Percentiles rank a stretch among this genome's conserved stretches.
Conservation (phyloP, 371 early-diverging fungal genomes). For the Lichtheimia ornata region DNA sequence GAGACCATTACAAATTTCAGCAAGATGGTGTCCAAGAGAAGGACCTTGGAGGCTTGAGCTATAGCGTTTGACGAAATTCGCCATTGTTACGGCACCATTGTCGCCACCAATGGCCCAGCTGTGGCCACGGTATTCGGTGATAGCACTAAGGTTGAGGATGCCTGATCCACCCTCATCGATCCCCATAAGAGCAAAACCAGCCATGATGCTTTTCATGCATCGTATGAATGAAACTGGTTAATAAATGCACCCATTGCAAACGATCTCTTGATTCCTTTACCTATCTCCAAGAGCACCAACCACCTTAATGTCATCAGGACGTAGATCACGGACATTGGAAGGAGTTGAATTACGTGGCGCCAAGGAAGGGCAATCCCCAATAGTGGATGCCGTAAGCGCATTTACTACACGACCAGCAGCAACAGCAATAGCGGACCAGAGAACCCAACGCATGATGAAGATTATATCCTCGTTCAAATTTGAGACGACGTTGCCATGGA, state of each 20-base stretch:
- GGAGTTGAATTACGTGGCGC: slow-evolving; percentile 17
- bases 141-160: slow-evolving; percentile 18
- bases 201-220: slow-evolving; percentile 30
- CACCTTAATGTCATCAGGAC: slow-evolving; percentile 32
- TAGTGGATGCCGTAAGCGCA: slow-evolving; percentile 6
- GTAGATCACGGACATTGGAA: slow-evolving; percentile 22
- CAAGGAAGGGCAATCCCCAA: slow-evolving; percentile 22
- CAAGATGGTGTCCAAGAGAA: slow-evolving; percentile 36
- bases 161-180: slow-evolving; percentile 12
- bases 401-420: background rate
- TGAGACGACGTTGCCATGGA: too few relatives aligned
- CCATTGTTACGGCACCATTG: slow-evolving; percentile 33
- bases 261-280: slow-evolving; percentile 5
- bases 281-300: slow-evolving; percentile 32
- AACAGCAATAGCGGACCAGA: background rate
- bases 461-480: too few relatives aligned
- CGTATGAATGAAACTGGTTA: background rate
- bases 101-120: slow-evolving; percentile 52
- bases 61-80: slow-evolving; percentile 44
- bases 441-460: too few relatives aligned
- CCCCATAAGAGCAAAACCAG: slow-evolving; percentile 37
- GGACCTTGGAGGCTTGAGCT: slow-evolving; percentile 31
- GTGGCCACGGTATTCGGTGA: slow-evolving; percentile 42
- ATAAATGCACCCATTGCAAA: background rate
- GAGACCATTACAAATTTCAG: slow-evolving; percentile 28